Conservation (phyloP, 768 basidiomycete species). For the Suillus subalutaceus region DNA sequence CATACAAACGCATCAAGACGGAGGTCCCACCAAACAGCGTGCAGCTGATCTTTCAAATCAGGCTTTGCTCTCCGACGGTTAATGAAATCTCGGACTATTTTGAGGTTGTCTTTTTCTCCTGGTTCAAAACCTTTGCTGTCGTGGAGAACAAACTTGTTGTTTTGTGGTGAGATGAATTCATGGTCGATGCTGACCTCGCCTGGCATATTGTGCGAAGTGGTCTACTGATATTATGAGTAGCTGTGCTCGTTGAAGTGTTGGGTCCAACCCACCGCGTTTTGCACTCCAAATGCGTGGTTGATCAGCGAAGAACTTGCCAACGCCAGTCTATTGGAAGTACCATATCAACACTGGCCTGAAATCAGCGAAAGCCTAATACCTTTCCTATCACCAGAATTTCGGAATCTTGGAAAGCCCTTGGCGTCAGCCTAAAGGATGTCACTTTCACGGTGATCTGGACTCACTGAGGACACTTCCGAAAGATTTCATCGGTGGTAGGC, state of each 20-base stretch:
- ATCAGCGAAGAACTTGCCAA: neutral
- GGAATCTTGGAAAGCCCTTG: neutral
- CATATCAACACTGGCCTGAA: neutral
- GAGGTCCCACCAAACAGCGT: neutral
- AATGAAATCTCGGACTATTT: constrained; percentile 17
- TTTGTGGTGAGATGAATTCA: constrained; percentile 16
- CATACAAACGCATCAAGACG: neutral
- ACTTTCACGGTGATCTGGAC: neutral
- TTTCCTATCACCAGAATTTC: neutral
- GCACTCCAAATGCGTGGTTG: neutral
- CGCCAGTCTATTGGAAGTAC: neutral
- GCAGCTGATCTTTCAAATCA: neutral
- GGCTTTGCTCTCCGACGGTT: neutral
- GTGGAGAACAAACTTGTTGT: constrained; percentile 17
- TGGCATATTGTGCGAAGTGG: neutral
- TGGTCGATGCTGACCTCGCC: constrained; percentile 14
- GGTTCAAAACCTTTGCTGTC: constrained; percentile 23
- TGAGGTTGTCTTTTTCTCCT: constrained; percentile 12
- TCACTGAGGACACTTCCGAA: neutral
- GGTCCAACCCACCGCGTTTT: neutral
- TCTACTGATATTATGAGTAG: neutral
- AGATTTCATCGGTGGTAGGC: neutral
- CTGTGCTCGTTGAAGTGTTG: neutral
- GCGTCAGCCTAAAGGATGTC: neutral
- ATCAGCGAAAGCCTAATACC: neutral